Base-by-base conservation (phyloP, 2,329 filamentous ascomycete species). In the Xylaria polymorpha region DNA sequence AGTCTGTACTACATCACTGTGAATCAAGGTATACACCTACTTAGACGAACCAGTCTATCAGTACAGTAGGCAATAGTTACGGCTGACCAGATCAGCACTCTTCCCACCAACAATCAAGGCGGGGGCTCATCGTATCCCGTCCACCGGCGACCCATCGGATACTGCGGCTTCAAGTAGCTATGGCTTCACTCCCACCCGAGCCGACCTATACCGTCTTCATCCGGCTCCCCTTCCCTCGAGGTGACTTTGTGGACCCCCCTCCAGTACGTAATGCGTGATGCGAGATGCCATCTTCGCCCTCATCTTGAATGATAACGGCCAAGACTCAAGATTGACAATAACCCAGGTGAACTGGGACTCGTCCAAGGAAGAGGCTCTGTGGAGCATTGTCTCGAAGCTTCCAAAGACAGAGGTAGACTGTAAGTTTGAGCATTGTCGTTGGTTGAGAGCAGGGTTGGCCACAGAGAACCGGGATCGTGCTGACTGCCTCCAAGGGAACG, bases 231-330 rank as follows among this genome's bases (percentile, higher is more conserved):
- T 97, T 97, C 77, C 88, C 91, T 43, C 88, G 96, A 66, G 92
- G 92, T 48, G 90, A 92, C 76, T 99, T 99, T 82, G 88, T 94
- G 70, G 95, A 99, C 81, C 96, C 96, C 66, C 92, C 93, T 56
- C 90, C 91, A 72, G 94, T 94, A 86, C 79, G 87, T 79, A 61
- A 29, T 46, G 35, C 50, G 25, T 29, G 3, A 29, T 29, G 35
- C 50, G 25, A 3, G 3, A 29, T 29, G 4, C 25, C 29, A 43
- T 20, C 41, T 35, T 44, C 32, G n/a, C 37, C 12, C 12, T 43
- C 39, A 35, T 22, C 50, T 20, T 41, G 1, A 35, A 63, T 67
- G 37, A 5, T 20, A 58, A 18, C 25, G 58, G n/a, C 22, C 18
- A 53, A 46, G 32, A 39, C 67, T 70, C 18, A 53, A 46, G 32